A percentile compares a stretch with the other conserved stretches of the same genome.
These are phyloP conservation scores for Trametes sp. DNA, from an alignment of 1,284 basidiomycete genomes.

Conservation along the genomic window DNA sequence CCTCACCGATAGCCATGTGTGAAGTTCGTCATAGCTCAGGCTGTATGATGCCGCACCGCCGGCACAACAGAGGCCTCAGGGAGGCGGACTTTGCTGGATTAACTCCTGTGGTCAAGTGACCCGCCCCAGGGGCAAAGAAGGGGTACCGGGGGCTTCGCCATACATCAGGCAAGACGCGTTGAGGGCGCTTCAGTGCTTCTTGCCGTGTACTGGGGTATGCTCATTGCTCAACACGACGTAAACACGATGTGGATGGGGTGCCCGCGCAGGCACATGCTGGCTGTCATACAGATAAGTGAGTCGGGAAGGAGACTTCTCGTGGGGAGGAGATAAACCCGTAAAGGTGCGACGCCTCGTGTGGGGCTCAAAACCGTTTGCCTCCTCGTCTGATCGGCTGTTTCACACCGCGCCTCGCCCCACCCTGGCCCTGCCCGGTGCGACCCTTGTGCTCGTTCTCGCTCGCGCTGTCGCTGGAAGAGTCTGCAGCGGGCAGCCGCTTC, in stretches of 20 bases:
- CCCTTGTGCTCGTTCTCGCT: constrained; percentile 60
- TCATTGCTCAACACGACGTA: constrained; percentile 29
- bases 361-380: constrained; percentile 68
- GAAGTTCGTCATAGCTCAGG: constrained; percentile 5
- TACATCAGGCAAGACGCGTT: constrained; percentile 13
- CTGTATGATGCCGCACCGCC: neutral
- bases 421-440: constrained; percentile 47
- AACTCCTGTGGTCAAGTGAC: constrained; percentile 31
- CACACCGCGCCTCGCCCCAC: constrained; percentile 53
- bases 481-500: constrained; percentile 43
- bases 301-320: constrained; percentile 11
- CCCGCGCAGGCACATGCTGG: constrained; percentile 22
- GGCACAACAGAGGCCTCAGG: neutral
- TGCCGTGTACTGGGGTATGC: constrained; percentile 18
- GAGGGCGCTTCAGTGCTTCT: constrained; percentile 24
- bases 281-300: constrained; percentile 22
- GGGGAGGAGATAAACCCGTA: constrained; percentile 21
- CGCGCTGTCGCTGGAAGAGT: constrained; percentile 58
- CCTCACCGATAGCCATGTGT: neutral
- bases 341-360: constrained; percentile 5
- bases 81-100: constrained; percentile 23
- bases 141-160: constrained; percentile 11
- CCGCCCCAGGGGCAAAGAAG: constrained; percentile 19
- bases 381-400: constrained; percentile 78
- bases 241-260: constrained; percentile 26